A percentile compares a stretch with the other conserved stretches of the same genome.
Conservation (phyloP, 2,329 filamentous ascomycete genomes). For the Neofusicoccum kwambonambiense region DNA sequence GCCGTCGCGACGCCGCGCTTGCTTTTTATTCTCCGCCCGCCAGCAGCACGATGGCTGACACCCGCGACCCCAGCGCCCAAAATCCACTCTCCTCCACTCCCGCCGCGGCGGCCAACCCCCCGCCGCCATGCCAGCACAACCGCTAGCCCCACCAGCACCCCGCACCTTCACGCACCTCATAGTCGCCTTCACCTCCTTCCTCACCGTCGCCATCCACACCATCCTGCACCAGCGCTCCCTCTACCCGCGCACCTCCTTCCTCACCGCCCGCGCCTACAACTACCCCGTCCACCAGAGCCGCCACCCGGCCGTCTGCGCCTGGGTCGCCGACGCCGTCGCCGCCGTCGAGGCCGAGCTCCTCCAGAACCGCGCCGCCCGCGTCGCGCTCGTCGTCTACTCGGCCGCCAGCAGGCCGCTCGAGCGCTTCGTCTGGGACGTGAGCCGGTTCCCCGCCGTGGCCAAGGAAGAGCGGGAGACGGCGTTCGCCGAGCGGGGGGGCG, state of each 20-base stretch:
- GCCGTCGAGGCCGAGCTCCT: constrained; percentile 71
- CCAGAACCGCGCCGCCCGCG: constrained; percentile 50
- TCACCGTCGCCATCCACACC: constrained; percentile 80
- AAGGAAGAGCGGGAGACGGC: constrained; percentile 50
- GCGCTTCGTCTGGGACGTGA: constrained; percentile 61
- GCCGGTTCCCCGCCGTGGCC: constrained; percentile 52
- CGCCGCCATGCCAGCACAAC: neutral
- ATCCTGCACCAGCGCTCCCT: constrained; percentile 79
- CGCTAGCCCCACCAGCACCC: constrained; percentile 16
- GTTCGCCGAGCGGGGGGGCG: constrained; percentile 35
- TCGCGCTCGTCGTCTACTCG: constrained; percentile 57
- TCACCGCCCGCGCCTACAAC: constrained; percentile 77
- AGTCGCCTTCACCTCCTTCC: constrained; percentile 71
- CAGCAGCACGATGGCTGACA: neutral
- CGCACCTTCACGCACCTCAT: constrained; percentile 59
- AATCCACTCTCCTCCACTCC: no score
- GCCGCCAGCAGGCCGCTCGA: constrained; percentile 53
- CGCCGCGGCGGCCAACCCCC: no score
- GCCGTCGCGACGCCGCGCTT: neutral
- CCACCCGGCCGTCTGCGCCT: constrained; percentile 80
- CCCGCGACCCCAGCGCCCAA: no score
- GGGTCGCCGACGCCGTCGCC: constrained; percentile 77
- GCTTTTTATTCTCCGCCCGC: neutral
- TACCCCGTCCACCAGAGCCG: constrained; percentile 81
- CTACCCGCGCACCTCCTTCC: constrained; percentile 76